Evolutionary conservation across 1,139 yeast species (phyloP), one percentile per base, ranked within the genome.

Genomic region (Yamadazyma taylorii): DNA sequence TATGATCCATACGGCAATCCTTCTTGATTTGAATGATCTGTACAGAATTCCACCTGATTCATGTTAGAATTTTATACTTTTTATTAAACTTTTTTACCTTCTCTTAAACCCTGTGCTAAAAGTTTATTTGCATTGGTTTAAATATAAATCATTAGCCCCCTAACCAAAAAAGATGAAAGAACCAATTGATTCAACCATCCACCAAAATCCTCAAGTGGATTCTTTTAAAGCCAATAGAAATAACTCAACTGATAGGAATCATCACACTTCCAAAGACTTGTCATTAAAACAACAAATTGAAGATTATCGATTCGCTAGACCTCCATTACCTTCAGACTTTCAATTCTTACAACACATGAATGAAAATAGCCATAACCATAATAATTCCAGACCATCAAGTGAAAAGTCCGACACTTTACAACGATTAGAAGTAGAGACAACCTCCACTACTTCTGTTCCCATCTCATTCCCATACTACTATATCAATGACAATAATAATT

Each of bases 401-500:
- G 40, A 32, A 14, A 37, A 41, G 17, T 41, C 48, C 2, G 53
- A 49, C 8, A 43, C 55, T 7, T 42, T 56, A 33, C 46, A 48
- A 33, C 44, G 58, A 30, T 46, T 62, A 27, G 69, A 63, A 41
- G 60, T 62, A n/a, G 64, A 60, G 46, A 52, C 67, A 8, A 50
- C 56, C 4, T 63, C 70, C 2, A 51, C 61, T 16, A 52, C 61
- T 10, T 62, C 67, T 3, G 36, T 61, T 3, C 66, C 65, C 1
- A 52, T 60, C 7, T 64, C 70, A 2, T 56, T 62, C 35, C 72
- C 72, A 1, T 62, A 62, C 43, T 61, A 58, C 38, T 60, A 62
- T 41, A 45, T 60, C 13, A 55, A 60, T 31, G 58, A 56, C 37
- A 47, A 53, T 28, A 45, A 49, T 36, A 54, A 56, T 41, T 60